phyloP scores from a whole-genome alignment of 371 early-diverging fungal genomes.

The Lichtheimia ramosa region DNA sequence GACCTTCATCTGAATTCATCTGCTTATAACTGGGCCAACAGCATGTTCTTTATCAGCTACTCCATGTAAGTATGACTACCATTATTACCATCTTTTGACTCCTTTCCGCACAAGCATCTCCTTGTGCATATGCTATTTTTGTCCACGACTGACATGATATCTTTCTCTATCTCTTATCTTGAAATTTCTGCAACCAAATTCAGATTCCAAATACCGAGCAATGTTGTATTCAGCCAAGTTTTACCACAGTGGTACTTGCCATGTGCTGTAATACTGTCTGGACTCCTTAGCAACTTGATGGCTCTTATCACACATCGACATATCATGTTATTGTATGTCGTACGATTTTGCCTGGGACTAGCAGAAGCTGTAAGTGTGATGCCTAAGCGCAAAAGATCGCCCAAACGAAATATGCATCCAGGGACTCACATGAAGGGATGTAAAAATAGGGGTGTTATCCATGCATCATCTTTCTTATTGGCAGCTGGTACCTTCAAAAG shows the following conservation, averaged over 20 bases:
- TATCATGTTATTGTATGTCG: not conserved
- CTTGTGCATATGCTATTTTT: not conserved
- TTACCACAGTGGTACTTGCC: constrained; percentile 4
- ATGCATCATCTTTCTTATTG: constrained; percentile 10
- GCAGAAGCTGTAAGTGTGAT: constrained; percentile 4
- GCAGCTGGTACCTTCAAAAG: constrained; percentile 6
- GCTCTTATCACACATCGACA: constrained; percentile 2
- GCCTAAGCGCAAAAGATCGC: no score
- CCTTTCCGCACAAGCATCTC: not conserved
- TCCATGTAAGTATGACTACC: constrained; percentile 9
- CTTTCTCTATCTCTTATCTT: no score
- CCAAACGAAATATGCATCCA: no score
- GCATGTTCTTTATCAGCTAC: constrained; percentile 18
- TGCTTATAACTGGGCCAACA: constrained; percentile 17
- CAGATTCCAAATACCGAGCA: constrained; percentile 13
- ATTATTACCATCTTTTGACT: not conserved
- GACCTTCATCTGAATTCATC: constrained; percentile 16
- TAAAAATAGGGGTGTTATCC: constrained; percentile 8
- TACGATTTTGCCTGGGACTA: constrained; percentile 4
- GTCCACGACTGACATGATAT: no score
- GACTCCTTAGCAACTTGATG: constrained; percentile 2
- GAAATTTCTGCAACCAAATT: not conserved
- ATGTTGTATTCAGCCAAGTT: constrained; percentile 7
- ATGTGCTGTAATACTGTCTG: constrained; percentile 1
- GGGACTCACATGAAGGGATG: no score